Evolutionary conservation across 2,329 filamentous ascomycete genomes (phyloP).

Genomic region (Knufia petricola): DNA sequence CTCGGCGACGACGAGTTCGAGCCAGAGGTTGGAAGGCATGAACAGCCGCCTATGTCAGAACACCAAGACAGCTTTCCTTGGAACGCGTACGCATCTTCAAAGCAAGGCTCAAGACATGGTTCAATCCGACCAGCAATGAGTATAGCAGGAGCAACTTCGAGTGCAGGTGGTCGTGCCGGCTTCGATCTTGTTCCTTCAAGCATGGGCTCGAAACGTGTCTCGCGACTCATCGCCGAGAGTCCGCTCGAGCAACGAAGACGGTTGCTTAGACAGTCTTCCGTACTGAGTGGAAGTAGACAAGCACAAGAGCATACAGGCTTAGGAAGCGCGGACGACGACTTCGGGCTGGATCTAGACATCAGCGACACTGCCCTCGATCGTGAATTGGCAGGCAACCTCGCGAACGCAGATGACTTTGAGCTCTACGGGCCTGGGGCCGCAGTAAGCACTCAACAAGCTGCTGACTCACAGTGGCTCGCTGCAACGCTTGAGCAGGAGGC

Average conservation of each 20-base stretch:
- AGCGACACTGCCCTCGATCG: conserved; percentile 27
- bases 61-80: conserved; percentile 59
- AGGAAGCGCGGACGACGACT: conserved; percentile 3
- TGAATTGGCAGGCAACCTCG: conserved; percentile 25
- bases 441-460: conserved; percentile 42
- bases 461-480: conserved; percentile 39
- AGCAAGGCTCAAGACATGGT: conserved; percentile 40
- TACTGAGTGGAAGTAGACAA: background rate
- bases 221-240: conserved; percentile 49
- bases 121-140: conserved; percentile 30
- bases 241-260: conserved; percentile 40
- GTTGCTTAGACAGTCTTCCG: background rate
- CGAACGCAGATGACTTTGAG: conserved; percentile 30
- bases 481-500: conserved; percentile 49
- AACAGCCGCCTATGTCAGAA: conserved; percentile 56
- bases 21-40: conserved; percentile 53
- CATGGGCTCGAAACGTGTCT: conserved; percentile 33
- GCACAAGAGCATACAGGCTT: background rate
- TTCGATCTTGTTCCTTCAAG: conserved; percentile 23
- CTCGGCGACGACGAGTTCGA: conserved; percentile 44
- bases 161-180: conserved; percentile 25
- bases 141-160: conserved; percentile 27
- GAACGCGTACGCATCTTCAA: conserved; percentile 52
- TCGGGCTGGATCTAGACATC: conserved; percentile 15
- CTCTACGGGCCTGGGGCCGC: conserved; percentile 35